These are phyloP conservation scores for Cydonia oblonga DNA, from an alignment of 331 rosid species.

Conservation along the genomic window DNA sequence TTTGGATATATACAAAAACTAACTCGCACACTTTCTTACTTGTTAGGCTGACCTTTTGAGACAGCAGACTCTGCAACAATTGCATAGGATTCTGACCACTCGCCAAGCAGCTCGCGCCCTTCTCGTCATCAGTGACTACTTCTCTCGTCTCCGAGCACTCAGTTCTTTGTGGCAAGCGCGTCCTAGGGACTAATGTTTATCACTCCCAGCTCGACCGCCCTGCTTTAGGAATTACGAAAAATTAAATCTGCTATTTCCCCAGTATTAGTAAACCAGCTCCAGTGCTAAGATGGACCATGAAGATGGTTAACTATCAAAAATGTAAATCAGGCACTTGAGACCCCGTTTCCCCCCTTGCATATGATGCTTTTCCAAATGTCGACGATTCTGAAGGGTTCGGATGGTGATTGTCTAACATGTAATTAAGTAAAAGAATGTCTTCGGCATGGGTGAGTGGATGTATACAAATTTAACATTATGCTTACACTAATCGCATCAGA, in stretches of 20 bases:
- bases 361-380: neutral
- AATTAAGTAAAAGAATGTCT: neutral
- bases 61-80: conserved; percentile 56
- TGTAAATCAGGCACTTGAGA: neutral
- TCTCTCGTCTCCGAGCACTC: conserved; percentile 64
- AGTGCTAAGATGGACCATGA: conserved; percentile 2
- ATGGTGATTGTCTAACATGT: neutral
- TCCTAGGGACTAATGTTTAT: conserved; percentile 24
- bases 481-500: neutral
- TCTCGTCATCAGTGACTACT: conserved; percentile 46
- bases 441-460: neutral
- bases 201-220: neutral
- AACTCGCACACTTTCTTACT: neutral
- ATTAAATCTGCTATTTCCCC: conserved; percentile 1
- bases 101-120: conserved; percentile 63
- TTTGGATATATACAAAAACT: neutral
- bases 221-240: neutral
- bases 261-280: neutral
- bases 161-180: conserved; percentile 78
- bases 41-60: conserved; percentile 66
- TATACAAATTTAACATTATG: neutral
- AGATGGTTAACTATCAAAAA: neutral
- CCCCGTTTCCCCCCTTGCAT: neutral
- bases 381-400: neutral
- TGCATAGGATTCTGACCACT: conserved; percentile 53